These are phyloP conservation scores for Xylaria telfairii DNA, from an alignment of 495 filamentous ascomycete species.

Conservation along the genomic window DNA sequence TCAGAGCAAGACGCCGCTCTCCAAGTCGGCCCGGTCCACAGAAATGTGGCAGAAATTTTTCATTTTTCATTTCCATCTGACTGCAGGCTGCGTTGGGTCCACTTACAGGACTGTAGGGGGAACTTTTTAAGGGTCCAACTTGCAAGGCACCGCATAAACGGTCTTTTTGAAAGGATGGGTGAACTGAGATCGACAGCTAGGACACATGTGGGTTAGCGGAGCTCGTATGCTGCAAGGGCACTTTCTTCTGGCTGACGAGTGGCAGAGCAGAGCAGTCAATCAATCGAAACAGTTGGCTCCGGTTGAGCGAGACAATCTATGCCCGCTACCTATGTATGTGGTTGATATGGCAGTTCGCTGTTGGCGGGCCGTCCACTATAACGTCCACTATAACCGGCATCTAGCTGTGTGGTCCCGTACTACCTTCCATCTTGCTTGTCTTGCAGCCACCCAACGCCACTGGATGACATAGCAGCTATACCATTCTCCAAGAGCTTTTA, in stretches of 20 bases:
- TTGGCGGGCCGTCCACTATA: not conserved
- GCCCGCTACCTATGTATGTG: no score
- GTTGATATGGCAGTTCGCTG: no score
- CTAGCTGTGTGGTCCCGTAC: not conserved
- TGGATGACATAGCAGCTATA: not conserved
- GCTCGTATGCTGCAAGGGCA: conserved; percentile 24
- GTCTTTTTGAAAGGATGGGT: not conserved
- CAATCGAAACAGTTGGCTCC: not conserved
- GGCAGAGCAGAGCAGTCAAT: not conserved
- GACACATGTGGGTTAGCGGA: conserved; percentile 17
- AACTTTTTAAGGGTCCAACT: conserved; percentile 18
- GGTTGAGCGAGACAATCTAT: not conserved
- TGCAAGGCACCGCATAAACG: not conserved
- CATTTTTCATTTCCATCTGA: no score
- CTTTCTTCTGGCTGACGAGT: not conserved
- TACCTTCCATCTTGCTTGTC: not conserved
- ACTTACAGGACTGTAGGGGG: not conserved
- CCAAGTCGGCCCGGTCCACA: conserved; percentile 23
- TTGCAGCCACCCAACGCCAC: not conserved
- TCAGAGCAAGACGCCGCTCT: not conserved
- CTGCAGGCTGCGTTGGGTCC: not conserved
- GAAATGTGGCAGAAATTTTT: conserved; percentile 12
- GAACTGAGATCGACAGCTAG: conserved; percentile 20
- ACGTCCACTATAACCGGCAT: no score
- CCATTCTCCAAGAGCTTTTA: not conserved